These are phyloP conservation scores for Abrus precatorius DNA, from an alignment of 306 rosid genomes.

Conservation along the genomic window DNA sequence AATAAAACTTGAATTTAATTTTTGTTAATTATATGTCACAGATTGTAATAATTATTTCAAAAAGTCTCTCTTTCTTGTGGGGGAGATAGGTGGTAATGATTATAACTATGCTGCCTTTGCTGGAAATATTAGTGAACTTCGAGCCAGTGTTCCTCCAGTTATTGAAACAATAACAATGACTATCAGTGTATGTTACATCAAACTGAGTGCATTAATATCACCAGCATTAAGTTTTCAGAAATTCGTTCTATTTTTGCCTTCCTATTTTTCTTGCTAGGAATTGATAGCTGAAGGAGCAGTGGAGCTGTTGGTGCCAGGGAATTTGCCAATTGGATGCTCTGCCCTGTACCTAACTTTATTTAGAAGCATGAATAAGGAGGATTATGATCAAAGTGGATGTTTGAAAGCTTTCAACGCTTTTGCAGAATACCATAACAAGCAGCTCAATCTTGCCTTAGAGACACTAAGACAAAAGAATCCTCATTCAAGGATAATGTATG, in stretches of 20 bases:
- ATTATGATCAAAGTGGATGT: conserved; percentile 69
- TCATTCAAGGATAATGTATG: conserved; percentile 66
- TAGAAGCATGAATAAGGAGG: conserved; percentile 47
- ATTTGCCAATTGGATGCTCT: conserved; percentile 75
- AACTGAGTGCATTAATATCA: not conserved
- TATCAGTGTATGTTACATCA: conserved; percentile 54
- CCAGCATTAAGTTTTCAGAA: too few species aligned
- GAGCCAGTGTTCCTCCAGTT: conserved; percentile 55
- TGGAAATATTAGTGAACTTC: conserved; percentile 57
- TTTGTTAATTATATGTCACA: conserved; percentile 35
- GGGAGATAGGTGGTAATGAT: conserved; percentile 90
- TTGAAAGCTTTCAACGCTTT: conserved; percentile 66
- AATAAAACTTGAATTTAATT: not conserved
- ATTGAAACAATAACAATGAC: conserved; percentile 60
- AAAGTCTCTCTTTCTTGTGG: conserved; percentile 68
- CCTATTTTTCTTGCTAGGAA: conserved; percentile 46
- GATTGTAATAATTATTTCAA: conserved; percentile 70
- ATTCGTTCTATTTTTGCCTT: not conserved
- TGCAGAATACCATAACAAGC: conserved; percentile 59
- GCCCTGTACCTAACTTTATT: conserved; percentile 62
- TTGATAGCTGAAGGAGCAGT: conserved; percentile 77
- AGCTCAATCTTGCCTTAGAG: conserved; percentile 57
- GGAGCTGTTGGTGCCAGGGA: conserved; percentile 74
- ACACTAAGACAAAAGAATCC: conserved; percentile 55
- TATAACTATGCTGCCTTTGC: conserved; percentile 63